Evolutionary conservation across 306 rosid genomes (phyloP).

Genomic region (Vigna mungo): DNA sequence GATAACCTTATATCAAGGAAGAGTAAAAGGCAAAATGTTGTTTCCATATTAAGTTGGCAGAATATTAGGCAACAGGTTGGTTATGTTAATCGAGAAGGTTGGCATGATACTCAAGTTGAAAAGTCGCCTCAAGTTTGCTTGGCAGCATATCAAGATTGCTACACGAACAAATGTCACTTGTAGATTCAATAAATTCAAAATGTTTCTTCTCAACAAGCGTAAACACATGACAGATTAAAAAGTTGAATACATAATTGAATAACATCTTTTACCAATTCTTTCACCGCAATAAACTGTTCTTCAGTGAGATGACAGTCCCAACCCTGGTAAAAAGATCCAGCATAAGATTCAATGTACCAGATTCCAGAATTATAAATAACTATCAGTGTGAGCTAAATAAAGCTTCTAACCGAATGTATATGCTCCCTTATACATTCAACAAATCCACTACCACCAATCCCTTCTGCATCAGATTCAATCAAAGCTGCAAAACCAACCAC

Average conservation of each 20-base stretch:
- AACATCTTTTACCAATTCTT: conserved; percentile 78
- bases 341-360: conserved; percentile 40
- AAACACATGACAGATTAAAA: conserved; percentile 30
- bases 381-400: conserved; percentile 34
- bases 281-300: conserved; percentile 97
- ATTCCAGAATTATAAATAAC: conserved; percentile 21
- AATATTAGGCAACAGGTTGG: not conserved
- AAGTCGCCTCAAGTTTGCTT: conserved; percentile 30
- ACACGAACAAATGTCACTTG: conserved; percentile 24
- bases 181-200: conserved; percentile 23
- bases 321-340: conserved; percentile 67
- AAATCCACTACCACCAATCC: conserved; percentile 98
- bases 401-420: conserved; percentile 83
- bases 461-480: conserved; percentile 99
- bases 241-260: conserved; percentile 23
- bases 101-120: conserved; percentile 22
- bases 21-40: too few relatives aligned
- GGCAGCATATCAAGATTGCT: conserved; percentile 39
- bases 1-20: too few relatives aligned
- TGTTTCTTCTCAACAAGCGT: conserved; percentile 18
- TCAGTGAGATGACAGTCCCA: conserved; percentile 96
- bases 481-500: conserved; percentile 76
- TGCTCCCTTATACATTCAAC: conserved; percentile 98
- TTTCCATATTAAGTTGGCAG: too few relatives aligned
- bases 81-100: conserved; percentile 30